phyloP scores from a whole-genome alignment of 164 flowering plant species.

The Berberis thunbergii region DNA sequence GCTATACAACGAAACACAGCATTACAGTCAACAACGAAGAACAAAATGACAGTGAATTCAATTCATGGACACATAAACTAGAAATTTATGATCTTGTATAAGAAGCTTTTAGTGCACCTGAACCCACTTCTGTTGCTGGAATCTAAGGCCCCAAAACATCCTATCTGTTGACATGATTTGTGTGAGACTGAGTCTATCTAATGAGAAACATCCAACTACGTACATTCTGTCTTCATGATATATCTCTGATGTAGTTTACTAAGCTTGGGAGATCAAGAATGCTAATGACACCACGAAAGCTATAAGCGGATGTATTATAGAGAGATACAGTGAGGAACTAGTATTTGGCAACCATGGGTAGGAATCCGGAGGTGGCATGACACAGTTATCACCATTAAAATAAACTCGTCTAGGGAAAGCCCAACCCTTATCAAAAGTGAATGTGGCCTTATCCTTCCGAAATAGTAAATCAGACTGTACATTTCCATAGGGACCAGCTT shows the following conservation, averaged over 20 bases:
- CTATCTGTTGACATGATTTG: neutral
- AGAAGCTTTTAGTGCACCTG: conserved; percentile 8
- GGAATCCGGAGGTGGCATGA: conserved; percentile 62
- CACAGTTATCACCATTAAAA: conserved; percentile 73
- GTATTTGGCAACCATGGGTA: conserved; percentile 62
- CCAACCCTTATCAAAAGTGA: conserved; percentile 78
- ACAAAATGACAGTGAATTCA: neutral
- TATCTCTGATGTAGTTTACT: conserved; percentile 6
- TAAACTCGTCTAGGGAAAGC: conserved; percentile 61
- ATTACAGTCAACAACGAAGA: no score
- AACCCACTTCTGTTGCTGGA: conserved; percentile 10
- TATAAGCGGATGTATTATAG: conserved; percentile 16
- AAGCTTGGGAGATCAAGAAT: conserved; percentile 27
- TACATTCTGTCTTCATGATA: neutral
- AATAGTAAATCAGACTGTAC: conserved; percentile 68
- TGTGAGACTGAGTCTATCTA: neutral
- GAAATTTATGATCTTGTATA: conserved; percentile 9
- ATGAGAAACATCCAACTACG: neutral
- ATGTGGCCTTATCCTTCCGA: conserved; percentile 44
- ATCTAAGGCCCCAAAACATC: neutral
- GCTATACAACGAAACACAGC: no score
- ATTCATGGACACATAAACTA: conserved; percentile 6
- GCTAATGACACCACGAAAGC: conserved; percentile 27
- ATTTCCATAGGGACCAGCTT: conserved; percentile 66
- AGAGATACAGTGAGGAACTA: conserved; percentile 20